phyloP scores from a whole-genome alignment of 306 rosid species.

The Neltuma alba region DNA sequence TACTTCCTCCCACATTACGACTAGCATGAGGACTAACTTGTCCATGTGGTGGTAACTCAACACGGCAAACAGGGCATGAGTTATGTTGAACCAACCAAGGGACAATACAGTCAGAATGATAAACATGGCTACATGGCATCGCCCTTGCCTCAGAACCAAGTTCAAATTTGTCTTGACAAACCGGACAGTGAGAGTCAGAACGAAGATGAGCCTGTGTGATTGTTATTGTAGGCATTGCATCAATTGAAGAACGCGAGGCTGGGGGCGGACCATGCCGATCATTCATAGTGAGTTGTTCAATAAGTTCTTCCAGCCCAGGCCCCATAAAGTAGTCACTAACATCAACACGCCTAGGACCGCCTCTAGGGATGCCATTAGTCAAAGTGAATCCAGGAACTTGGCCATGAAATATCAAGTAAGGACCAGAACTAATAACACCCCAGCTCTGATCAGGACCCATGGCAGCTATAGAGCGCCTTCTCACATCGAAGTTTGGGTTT shows the following conservation, averaged over 20 bases:
- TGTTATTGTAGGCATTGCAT: slow-evolving; percentile 71
- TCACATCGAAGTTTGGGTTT: slow-evolving; percentile 54
- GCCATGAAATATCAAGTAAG: too few species aligned
- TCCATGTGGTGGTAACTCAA: slow-evolving; percentile 61
- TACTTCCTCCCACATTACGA: slow-evolving; percentile 37
- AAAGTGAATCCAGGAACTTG: too few species aligned
- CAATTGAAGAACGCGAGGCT: slow-evolving; percentile 59
- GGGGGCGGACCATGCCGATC: slow-evolving; percentile 64
- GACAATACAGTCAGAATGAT: slow-evolving; percentile 73
- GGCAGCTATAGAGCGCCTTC: slow-evolving; percentile 52
- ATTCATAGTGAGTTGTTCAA: slow-evolving; percentile 51
- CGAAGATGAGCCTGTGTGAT: slow-evolving; percentile 56
- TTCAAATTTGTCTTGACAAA: slow-evolving; percentile 71
- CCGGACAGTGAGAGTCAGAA: slow-evolving; percentile 66
- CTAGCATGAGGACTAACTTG: slow-evolving; percentile 10
- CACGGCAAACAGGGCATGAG: slow-evolving; percentile 78
- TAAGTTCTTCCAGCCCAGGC: slow-evolving; percentile 47
- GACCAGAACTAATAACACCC: slow-evolving; percentile 53
- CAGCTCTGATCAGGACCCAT: slow-evolving; percentile 46
- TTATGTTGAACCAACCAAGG: slow-evolving; percentile 78
- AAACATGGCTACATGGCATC: slow-evolving; percentile 78
- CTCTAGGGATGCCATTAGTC: slow-evolving; percentile 36
- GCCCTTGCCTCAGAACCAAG: slow-evolving; percentile 59
- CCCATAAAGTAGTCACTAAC: slow-evolving; percentile 42
- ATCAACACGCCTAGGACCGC: slow-evolving; percentile 34